Evolutionary conservation across 371 early-diverging fungal species (phyloP), one percentile per base, ranked within the genome.

Genomic region (Mucor indicus): DNA sequence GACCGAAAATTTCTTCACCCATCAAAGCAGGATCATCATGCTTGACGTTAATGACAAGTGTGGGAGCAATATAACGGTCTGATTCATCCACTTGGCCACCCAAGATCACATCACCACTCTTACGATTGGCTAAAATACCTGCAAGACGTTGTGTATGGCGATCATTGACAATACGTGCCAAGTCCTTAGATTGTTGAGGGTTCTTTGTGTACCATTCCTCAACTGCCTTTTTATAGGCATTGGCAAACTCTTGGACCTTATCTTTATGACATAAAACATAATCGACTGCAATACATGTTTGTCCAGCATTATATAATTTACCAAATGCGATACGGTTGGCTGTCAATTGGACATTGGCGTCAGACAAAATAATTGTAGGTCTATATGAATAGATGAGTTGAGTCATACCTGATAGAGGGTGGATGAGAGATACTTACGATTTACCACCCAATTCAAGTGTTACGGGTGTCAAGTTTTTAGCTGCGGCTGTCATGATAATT

Each of bases 401-500:
- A 22, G 3, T n/a, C 9, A 31, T 8, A 29, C 30, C 30, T 6
- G 8, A 12, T 29, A 8, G 12, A 29, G 30, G 6, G 30, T 8
- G 6, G 30, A 29, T 29, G 12, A 13, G n/a, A 17, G 12, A 2
- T 5, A 57, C 70, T 70, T 68, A 76, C 77, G 71, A 68, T 63
- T 96, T 96, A 45, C 93, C 93, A 43, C 93, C 93, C 29, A 92
- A 75, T 67, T 92, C 93, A 38, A 92, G 73, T n/a, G 91, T 87
- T 10, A 87, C 75, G 17, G 85, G 76, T 12, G 90, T 81, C 46
- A 91, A 71, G 48, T 85, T 67, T 51, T 86, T 71, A 16, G 89
- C 73, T 10, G 92, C 93, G 5, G 91, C 91, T 27, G 51, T 56
- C 77, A 86, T 85, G 24, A 92, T 77, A 27, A 93, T 78, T 57